Evolutionary conservation across 129 eudicot genomes (phyloP), one percentile per base, ranked within the genome.

Genomic region (Kitagawia praeruptora): DNA sequence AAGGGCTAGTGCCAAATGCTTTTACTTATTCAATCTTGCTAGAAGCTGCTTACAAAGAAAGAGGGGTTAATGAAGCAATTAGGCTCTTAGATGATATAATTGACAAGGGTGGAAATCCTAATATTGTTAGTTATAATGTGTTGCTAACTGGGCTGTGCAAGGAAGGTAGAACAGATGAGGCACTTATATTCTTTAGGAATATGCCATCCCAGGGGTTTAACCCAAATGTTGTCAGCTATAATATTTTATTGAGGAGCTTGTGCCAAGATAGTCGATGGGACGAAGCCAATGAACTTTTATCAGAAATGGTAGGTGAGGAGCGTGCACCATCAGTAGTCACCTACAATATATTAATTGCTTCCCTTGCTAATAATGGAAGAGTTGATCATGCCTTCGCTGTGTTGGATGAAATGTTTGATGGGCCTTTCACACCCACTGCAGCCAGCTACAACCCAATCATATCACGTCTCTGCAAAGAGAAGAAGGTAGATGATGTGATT

Each of bases 121-220:
- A 90, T 90, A 80, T 90, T 86, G 96, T 89, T 49, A 90, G 97
- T 76, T 90, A 95, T 84, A 92, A 92, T 75, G 93, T 89, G 45
- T 66, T 92, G 78, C 70, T 95, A 67, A 95, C 92, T 8, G 98
- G 98, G 66, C 86, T 92, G 72, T 95, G 98, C 78, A 90, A 83
- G 84, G 96, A 95, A 79, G 86, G 80, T 77, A 77, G 97, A 80
- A 67, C 83, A 12, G 86, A 90, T 77, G 98, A 95, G 73, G 97
- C 98, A 1, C 82, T 90, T 47, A 41, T 48, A 9, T 90, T 95
- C 77, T 95, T 90, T 78, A 90, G 97, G 88, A 83, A 85, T 81
- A 81, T 90, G 80, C 97, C 94, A 0, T 76, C 80, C 1, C 89
- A 86, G 83, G 98, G 98, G 78, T 86, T 92, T 84, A 10, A 77